Evolutionary conservation across 768 basidiomycete species (phyloP), one percentile per base, ranked within the genome.

Genomic region (Phallus indusiatus): DNA sequence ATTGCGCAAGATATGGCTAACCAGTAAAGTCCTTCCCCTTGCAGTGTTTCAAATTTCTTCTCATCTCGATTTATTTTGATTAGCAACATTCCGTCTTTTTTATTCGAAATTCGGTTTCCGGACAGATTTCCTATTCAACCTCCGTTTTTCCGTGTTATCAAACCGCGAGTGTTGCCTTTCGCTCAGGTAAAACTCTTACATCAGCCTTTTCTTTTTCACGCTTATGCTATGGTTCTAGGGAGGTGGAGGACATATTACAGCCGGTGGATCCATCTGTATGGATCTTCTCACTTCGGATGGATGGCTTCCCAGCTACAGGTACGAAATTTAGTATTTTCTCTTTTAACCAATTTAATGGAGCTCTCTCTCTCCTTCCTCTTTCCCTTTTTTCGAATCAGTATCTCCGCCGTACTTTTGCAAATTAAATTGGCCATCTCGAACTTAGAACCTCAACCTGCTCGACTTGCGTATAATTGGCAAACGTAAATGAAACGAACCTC

Each of bases 141-240:
- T 0, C 88, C 88, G 0, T 88, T 86, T 73, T 87, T 89, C 71
- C 79, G 87, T 58, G 82, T 88, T 34, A 76, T 90, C 21, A 83
- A 82, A 22, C 88, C 88, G 0, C 78, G 87, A 22, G 85, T 88
- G 70, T 67, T 86, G 36, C 83, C 85, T 0, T 89, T 88, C 66
- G 77, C 79, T 37, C 76, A 82, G 49, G 68, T 72, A 34, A n/a
- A n/a, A n/a, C n/a, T 21, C 60, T 42, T 9, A 12, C n/a, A 10
- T n/a, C 16, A 37, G 3, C 21, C 28, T 9, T 12, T 37, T 51
- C 50, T n/a, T 17, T 56, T 16, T 21, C 49, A 35, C 9, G 4
- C 12, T 36, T 16, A 1, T 9, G 4, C 7, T 7, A 28, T 28
- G 28, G 2, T 2, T 28, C 14, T 42, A 72, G 54, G 86, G 86